Conservation (phyloP, 306 rosid species). For the Sindora glabra region DNA sequence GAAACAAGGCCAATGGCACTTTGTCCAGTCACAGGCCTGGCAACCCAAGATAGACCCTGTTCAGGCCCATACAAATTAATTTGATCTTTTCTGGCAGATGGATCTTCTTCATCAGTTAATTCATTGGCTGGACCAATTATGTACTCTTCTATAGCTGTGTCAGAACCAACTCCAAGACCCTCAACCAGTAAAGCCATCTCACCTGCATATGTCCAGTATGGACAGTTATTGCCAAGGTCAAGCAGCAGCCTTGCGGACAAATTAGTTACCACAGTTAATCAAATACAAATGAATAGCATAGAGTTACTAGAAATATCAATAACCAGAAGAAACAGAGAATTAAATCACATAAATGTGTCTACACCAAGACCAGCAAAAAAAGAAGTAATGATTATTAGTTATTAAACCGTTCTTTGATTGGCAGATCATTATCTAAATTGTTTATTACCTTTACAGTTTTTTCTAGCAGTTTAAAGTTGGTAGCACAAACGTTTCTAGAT, state of each 20-base stretch:
- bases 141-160: conserved; percentile 83
- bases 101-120: conserved; percentile 48
- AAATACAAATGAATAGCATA: neutral
- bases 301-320: neutral
- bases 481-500: neutral
- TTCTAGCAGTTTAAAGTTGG: neutral
- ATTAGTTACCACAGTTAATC: neutral
- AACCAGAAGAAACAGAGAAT: neutral
- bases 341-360: neutral
- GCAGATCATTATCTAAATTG: neutral
- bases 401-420: neutral
- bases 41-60: conserved; percentile 85
- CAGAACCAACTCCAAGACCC: conserved; percentile 87
- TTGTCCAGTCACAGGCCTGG: conserved; percentile 72
- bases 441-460: neutral
- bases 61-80: conserved; percentile 71
- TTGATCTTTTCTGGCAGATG: conserved; percentile 42
- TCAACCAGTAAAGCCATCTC: conserved; percentile 96
- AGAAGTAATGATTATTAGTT: neutral
- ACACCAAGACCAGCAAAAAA: neutral
- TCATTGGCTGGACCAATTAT: conserved; percentile 70
- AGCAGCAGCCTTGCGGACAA: neutral
- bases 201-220: conserved; percentile 41
- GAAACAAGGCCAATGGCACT: conserved; percentile 50
- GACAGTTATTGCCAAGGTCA: conserved; percentile 5